These are phyloP conservation scores for Microbotryum intermedium DNA, from an alignment of 1,284 basidiomycete genomes.

Conservation along the genomic window DNA sequence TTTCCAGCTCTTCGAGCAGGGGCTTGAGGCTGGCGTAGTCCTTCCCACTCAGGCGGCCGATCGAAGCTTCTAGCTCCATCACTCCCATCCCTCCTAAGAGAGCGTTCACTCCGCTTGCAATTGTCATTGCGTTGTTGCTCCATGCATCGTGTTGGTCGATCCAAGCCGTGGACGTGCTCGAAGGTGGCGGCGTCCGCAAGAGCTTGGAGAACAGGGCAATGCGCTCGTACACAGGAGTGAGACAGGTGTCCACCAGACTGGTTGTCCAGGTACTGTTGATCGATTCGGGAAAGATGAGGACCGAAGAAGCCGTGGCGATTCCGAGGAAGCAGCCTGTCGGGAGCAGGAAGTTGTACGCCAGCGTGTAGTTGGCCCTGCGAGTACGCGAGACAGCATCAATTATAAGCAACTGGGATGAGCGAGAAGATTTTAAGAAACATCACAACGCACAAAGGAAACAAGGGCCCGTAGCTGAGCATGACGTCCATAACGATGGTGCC, in stretches of 20 bases:
- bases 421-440: slow-evolving; percentile 13
- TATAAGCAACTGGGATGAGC: not conserved
- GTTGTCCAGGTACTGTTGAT: slow-evolving; percentile 49
- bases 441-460: slow-evolving; percentile 53
- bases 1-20: slow-evolving; percentile 36
- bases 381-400: not conserved
- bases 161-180: slow-evolving; percentile 10
- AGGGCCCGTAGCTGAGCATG: slow-evolving; percentile 50
- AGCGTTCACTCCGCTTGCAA: slow-evolving; percentile 30
- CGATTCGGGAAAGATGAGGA: slow-evolving; percentile 65
- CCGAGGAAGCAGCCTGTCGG: slow-evolving; percentile 55
- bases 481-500: slow-evolving; percentile 53
- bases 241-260: slow-evolving; percentile 33
- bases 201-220: slow-evolving; percentile 39
- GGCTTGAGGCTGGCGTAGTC: slow-evolving; percentile 39
- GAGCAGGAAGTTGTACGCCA: slow-evolving; percentile 47
- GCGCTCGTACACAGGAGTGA: slow-evolving; percentile 35
- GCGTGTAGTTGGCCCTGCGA: not conserved
- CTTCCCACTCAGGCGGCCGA: slow-evolving; percentile 40
- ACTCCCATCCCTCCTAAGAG: slow-evolving; percentile 35
- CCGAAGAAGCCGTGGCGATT: slow-evolving; percentile 50
- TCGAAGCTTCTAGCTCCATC: slow-evolving; percentile 44
- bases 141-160: not conserved
- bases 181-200: slow-evolving; percentile 29
- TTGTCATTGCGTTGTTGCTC: slow-evolving; percentile 19